A percentile compares a stretch with the other conserved stretches of the same genome.
Evolutionary conservation across 2,329 filamentous ascomycete genomes (phyloP).

Genomic region (Colletotrichum plurivorum): DNA sequence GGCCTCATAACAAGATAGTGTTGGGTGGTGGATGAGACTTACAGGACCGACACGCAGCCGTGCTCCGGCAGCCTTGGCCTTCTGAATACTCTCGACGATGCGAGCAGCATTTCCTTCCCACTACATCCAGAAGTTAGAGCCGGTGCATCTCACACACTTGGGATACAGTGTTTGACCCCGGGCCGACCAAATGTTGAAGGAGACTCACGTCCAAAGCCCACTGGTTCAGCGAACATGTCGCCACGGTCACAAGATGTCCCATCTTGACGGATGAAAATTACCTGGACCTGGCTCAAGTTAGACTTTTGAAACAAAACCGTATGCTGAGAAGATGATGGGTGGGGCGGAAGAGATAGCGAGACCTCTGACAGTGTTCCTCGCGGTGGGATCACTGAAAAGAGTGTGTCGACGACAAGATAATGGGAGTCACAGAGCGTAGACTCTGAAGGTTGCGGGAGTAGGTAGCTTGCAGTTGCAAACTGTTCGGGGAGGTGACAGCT

Average conservation of each 20-base stretch:
- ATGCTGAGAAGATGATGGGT: not conserved
- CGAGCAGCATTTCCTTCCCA: conserved; percentile 70
- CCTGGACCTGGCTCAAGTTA: not conserved
- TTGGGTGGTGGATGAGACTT: conserved; percentile 14
- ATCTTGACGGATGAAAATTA: conserved; percentile 5
- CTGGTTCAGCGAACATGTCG: conserved; percentile 54
- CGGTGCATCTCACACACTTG: too few species aligned
- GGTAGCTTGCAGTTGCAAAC: not conserved
- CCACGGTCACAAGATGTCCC: conserved; percentile 49
- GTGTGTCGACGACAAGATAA: too few species aligned
- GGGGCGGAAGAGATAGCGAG: not conserved
- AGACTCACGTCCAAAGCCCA: conserved; percentile 61
- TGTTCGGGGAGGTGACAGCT: not conserved
- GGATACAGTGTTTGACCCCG: too few species aligned
- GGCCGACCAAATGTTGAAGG: not conserved
- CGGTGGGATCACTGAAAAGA: not conserved
- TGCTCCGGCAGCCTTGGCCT: conserved; percentile 52
- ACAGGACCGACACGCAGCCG: conserved; percentile 71
- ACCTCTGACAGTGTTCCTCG: not conserved
- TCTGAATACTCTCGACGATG: conserved; percentile 72
- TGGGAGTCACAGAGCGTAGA: not conserved
- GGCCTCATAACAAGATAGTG: too few species aligned
- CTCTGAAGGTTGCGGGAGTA: not conserved
- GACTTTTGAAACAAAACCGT: not conserved
- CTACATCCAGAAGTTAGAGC: not conserved